Evolutionary conservation across 2,329 filamentous ascomycete genomes (phyloP).

Genomic region (Colletotrichum magnum): DNA sequence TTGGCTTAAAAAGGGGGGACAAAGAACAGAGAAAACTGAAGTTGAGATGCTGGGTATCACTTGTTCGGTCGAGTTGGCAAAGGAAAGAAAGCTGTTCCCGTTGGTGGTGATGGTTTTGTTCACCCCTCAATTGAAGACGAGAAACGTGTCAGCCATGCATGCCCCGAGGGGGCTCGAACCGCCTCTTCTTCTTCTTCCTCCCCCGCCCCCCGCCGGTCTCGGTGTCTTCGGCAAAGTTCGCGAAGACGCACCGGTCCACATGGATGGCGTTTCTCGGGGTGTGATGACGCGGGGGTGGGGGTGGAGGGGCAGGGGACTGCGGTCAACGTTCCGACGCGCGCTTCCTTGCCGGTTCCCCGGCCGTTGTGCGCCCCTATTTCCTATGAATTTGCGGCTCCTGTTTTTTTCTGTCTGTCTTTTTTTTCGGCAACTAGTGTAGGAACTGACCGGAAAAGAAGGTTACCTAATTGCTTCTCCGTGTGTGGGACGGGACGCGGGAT

Average conservation of each 20-base stretch:
- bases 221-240: conserved; percentile 33
- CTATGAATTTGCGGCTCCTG: neutral
- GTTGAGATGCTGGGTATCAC: conserved; percentile 23
- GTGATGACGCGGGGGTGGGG: conserved; percentile 37
- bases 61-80: neutral
- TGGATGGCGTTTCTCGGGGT: conserved; percentile 38
- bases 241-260: conserved; percentile 20
- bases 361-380: neutral
- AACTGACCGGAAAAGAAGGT: conserved; percentile 31
- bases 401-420: neutral
- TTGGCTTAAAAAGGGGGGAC: neutral
- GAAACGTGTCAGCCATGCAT: conserved; percentile 21
- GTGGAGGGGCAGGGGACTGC: conserved; percentile 7
- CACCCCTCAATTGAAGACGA: conserved; percentile 27
- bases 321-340: conserved; percentile 30
- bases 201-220: conserved; percentile 26
- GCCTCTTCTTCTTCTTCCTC: too few species aligned
- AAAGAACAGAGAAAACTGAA: neutral
- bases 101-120: conserved; percentile 1
- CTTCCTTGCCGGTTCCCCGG: neutral
- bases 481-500: neutral
- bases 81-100: neutral
- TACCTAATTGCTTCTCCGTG: conserved; percentile 30
- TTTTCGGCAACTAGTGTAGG: neutral
- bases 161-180: neutral